Percentiles rank a stretch among this genome's conserved stretches.
Conservation (phyloP, 805 yeast species). For the Wickerhamiella lipophila region DNA sequence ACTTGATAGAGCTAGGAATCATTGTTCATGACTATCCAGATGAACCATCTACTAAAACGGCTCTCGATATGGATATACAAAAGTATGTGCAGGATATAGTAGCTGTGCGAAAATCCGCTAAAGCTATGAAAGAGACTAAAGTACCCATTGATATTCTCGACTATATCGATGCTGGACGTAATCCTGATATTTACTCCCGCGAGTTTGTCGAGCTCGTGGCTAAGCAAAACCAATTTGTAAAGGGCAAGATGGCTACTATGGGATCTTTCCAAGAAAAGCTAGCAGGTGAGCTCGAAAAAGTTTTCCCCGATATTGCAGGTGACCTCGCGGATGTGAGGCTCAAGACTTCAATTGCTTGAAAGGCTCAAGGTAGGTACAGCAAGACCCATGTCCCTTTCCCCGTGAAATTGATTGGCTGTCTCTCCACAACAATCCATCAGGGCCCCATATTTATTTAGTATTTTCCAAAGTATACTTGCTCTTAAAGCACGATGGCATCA, state of each 20-base stretch:
- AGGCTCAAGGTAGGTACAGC: no score
- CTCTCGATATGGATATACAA: constrained; percentile 28
- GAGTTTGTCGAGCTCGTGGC: constrained; percentile 93
- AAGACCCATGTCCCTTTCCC: no score
- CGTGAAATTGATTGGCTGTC: no score
- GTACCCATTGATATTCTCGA: constrained; percentile 72
- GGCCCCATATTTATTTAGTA: no score
- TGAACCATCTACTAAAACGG: constrained; percentile 63
- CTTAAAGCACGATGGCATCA: no score
- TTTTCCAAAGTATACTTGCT: no score
- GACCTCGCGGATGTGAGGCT: constrained; percentile 37
- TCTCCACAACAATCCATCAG: no score
- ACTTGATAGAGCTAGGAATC: constrained; percentile 79
- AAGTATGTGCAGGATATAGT: constrained; percentile 18
- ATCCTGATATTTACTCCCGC: constrained; percentile 92
- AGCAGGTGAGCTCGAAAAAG: constrained; percentile 55
- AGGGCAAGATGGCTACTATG: constrained; percentile 72
- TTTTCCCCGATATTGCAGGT: constrained; percentile 61
- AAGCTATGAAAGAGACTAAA: constrained; percentile 14
- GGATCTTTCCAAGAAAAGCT: constrained; percentile 46
- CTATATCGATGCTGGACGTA: constrained; percentile 91
- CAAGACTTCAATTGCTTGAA: neutral
- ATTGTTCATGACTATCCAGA: constrained; percentile 90
- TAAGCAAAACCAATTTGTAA: constrained; percentile 71
- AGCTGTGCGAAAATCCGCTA: constrained; percentile 14